These are phyloP conservation scores for Pseudofabraea citricarpa DNA, from an alignment of 2,329 filamentous ascomycete species.

Conservation along the genomic window DNA sequence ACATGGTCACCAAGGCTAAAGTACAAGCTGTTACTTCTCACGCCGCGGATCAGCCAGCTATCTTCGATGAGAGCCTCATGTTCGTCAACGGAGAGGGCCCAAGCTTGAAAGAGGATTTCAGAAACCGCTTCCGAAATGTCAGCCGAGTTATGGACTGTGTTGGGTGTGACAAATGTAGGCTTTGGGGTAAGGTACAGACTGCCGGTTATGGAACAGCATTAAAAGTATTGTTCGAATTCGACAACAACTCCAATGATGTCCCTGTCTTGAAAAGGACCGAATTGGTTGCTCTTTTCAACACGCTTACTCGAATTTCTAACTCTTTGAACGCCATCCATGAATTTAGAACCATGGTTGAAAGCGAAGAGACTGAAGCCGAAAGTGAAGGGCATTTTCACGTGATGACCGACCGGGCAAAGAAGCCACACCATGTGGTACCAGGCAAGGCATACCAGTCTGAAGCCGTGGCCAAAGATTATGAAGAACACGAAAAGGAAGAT, in stretches of 20 bases:
- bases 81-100: conserved; percentile 75
- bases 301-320: conserved; percentile 79
- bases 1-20: conserved; percentile 73
- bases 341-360: conserved; percentile 57
- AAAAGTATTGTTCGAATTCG: conserved; percentile 94
- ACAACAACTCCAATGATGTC: conserved; percentile 52
- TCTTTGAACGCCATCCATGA: conserved; percentile 70
- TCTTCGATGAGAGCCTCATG: conserved; percentile 95
- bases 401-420: conserved; percentile 25
- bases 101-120: conserved; percentile 92
- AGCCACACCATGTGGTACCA: conserved; percentile 37
- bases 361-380: conserved; percentile 24
- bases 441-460: conserved; percentile 19
- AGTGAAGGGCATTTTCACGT: conserved; percentile 15
- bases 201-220: conserved; percentile 91
- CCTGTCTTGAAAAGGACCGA: conserved; percentile 82
- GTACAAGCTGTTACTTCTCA: conserved; percentile 70
- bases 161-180: conserved; percentile 94
- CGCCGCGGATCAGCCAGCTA: conserved; percentile 66
- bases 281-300: conserved; percentile 91
- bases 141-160: conserved; percentile 98
- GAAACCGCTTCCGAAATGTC: conserved; percentile 94
- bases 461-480: conserved; percentile 36
- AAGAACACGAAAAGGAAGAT: conserved; percentile 29
- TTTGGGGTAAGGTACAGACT: conserved; percentile 97